Percentiles rank a stretch among this genome's conserved stretches.
Conservation (phyloP, 2,329 filamentous ascomycete species). For the Thyridium curvatum region DNA sequence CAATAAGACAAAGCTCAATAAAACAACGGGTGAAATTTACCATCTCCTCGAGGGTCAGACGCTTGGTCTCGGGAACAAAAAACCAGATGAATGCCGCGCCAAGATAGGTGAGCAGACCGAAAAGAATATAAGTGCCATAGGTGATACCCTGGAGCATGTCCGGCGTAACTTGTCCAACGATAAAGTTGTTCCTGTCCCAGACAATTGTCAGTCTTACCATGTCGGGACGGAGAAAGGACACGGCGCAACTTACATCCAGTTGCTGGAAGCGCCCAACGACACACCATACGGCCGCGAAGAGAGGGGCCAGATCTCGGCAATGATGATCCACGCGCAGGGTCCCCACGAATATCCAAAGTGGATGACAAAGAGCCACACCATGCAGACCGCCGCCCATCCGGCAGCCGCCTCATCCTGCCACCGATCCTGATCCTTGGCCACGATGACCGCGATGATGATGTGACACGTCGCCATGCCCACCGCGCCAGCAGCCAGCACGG, state of each 20-base stretch:
- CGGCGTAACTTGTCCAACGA: slow-evolving; percentile 64
- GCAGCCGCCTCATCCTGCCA: slow-evolving; percentile 53
- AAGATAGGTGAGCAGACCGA: slow-evolving; percentile 56
- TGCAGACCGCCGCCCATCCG: slow-evolving; percentile 62
- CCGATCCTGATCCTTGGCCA: slow-evolving; percentile 53
- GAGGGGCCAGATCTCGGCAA: slow-evolving; percentile 69
- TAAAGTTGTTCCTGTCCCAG: slow-evolving; percentile 43
- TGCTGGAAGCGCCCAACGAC: slow-evolving; percentile 58
- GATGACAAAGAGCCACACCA: slow-evolving; percentile 71
- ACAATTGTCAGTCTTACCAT: not conserved
- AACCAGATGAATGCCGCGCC: slow-evolving; percentile 58
- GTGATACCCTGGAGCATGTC: slow-evolving; percentile 58
- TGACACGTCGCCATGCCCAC: slow-evolving; percentile 66
- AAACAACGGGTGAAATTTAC: slow-evolving; percentile 20
- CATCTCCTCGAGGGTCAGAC: slow-evolving; percentile 59
- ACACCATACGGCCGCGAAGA: slow-evolving; percentile 66
- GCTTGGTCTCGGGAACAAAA: slow-evolving; percentile 59
- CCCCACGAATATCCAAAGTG: slow-evolving; percentile 75
- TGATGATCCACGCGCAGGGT: slow-evolving; percentile 67
- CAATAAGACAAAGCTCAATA: not conserved
- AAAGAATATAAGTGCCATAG: slow-evolving; percentile 68
- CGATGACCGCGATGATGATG: slow-evolving; percentile 65
- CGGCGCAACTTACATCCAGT: slow-evolving; percentile 47
- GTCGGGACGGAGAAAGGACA: not conserved
- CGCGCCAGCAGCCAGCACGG: slow-evolving; percentile 56